Base-by-base conservation (phyloP, 2,329 filamentous ascomycete genomes). In the Aureobasidium sp. region DNA sequence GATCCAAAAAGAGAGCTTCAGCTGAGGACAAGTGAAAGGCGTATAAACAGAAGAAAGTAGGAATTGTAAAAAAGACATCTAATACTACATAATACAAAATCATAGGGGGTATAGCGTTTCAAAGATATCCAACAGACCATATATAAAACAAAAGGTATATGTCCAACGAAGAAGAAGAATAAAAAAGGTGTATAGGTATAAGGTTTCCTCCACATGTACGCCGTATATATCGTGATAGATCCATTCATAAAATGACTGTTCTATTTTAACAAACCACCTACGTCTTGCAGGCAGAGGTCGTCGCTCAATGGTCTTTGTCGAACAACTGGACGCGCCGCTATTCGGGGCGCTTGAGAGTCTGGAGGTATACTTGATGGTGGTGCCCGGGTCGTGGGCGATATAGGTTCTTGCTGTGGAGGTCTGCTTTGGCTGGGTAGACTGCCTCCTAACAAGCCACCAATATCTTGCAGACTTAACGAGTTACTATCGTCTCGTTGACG, bases 221-320 rank as follows among this genome's bases (percentile, higher is more conserved):
- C 37, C 29, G 7, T 3, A 30, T 55, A 16, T 34, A 42, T 55
- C 51, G 29, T 44, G 16, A 44, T n/a, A 25, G 14, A 42, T 44
- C 5, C 3, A 14, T 11, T 10, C 11, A 0, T 37, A 14, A 49
- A 3, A 25, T 5, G 3, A 9, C n/a, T 9, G 25, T 6, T 14
- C 47, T 41, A 61, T 25, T 41, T 47, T n/a, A 70, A 59, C 10
- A 72, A 62, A 9, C 71, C 71, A 10, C 71, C 71, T 5, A 68
- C 67, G 59, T 73, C 71, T 61, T 73, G 71, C 6, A 73, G 58
- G 29, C 67, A 70, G 3, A 69, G 51, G 9, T 67, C 62, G 65
- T 71, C 59, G 68, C 67, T n/a, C 65, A 63, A 30, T 68, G 64
- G 59, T 68, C 68, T 11, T 67, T 63, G 66, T 64, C 68, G 41